Evolutionary conservation across 371 early-diverging fungal genomes (phyloP), one percentile per base, ranked within the genome.

Genomic region (Apophysomyces trapeziformis): DNA sequence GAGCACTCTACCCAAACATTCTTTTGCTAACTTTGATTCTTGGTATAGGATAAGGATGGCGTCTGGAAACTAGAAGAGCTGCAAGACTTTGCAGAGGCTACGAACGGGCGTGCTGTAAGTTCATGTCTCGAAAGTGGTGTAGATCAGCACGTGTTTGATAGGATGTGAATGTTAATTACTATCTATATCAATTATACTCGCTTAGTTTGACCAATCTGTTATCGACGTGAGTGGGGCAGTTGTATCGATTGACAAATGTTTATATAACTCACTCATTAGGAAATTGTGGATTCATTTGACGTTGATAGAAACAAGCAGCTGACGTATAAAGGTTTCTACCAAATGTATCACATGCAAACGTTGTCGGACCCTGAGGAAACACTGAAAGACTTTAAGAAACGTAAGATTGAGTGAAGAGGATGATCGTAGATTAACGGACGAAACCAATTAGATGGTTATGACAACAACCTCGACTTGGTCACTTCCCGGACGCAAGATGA

Each of bases 271-370:
- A 7, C 50, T 26, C 57, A 18, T 18, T 59, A 73, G 46, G 89
- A 92, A 72, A 88, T 90, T 39, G 69, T 72, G 14, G 84, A 84
- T 45, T 84, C 76, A 21, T 85, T 92, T 73, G 85, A 88, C 68
- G 70, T 83, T 37, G 83, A 85, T 63, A 74, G 72, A 18, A 71
- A 85, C 37, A 84, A 86, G 36, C 65, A 85, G 32, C 66, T 92
- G 60, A 87, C 89, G 2, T 74, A 71, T 46, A 75, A 80, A 45
- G 91, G 93, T 5, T 91, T 91, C 69, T 68, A 90, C 61, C 86
- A 92, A 73, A 88, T 92, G 88, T 89, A 88, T 74, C 87, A 89
- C 66, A 74, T 89, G 68, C 91, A 90, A 71, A 88, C 90, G 1
- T 65, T 83, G 14, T 80, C 80, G 45, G 92, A 92, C 39, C 87